Evolutionary conservation across 2,329 filamentous ascomycete species (phyloP), one percentile per base, ranked within the genome.

Genomic region (Clonostachys rhizophaga): DNA sequence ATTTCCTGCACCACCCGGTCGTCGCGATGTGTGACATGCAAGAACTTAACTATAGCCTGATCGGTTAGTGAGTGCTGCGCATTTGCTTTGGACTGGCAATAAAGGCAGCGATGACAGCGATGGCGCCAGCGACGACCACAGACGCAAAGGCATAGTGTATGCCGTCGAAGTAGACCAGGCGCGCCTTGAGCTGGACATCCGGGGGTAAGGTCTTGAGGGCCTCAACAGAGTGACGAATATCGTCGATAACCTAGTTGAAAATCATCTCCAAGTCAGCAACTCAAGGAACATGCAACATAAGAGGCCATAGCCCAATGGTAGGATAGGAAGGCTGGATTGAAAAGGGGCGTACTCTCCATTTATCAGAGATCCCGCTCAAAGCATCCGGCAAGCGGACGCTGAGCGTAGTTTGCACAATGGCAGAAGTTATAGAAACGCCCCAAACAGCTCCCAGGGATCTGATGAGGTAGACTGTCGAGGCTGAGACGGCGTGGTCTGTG

Each of bases 381-480:
- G 72, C 79, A 50, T 67, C 63, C 6, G 76, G 74, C 24, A 86
- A 68, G 50, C 72, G 69, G 54, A 71, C 64, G 54, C 70, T 78
- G 52, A 86, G 69, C 47, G 76, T 78, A 48, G 79, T 85, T 61
- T 86, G 82, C 34, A 83, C 70, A 41, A 86, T 80, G 7, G 81
- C 74, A 9, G 81, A 82, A 0, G 79, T 79, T 35, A 81, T 67
- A 1, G 82, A 81, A 2, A 86, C 82, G 10, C 82, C 81, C 74
- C 79, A 85, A 14, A 86, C 81, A 0, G 75, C 78, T 3, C 81
- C 82, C 4, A 86, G 64, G 0, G 80, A 84, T 24, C 82, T 75
- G 40, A 86, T 74, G 17, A 86, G 70, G 57, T 86, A 86, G 7
- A 83, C 76, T 0, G 77, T 83, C 2, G 80, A 84, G 3, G 81